Evolutionary conservation across 2,329 filamentous ascomycete genomes (phyloP).

Genomic region (Polytolypa hystricis): DNA sequence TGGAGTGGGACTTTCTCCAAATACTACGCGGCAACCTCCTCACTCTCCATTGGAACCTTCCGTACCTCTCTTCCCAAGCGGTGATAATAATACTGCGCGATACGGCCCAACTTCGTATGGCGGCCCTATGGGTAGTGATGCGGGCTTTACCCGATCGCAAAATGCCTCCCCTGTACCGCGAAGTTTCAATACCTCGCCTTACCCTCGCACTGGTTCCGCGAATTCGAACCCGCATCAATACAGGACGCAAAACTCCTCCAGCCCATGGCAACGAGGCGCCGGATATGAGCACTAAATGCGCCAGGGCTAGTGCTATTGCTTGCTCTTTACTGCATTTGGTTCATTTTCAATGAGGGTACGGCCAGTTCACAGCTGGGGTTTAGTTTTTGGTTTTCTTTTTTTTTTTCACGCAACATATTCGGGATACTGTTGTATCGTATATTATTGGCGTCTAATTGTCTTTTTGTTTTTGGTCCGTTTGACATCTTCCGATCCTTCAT

Average conservation of each 20-base stretch:
- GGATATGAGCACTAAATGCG: constrained; percentile 49
- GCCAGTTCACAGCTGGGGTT: constrained; percentile 15
- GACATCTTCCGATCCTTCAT: too few relatives aligned
- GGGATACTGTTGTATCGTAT: neutral
- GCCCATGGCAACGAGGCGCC: constrained; percentile 55
- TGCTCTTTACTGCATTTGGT: too few relatives aligned
- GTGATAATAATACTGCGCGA: constrained; percentile 28
- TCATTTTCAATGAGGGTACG: constrained; percentile 33
- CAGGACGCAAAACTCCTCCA: constrained; percentile 43
- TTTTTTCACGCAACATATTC: constrained; percentile 5
- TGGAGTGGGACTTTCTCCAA: too few relatives aligned
- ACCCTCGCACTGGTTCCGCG: constrained; percentile 20
- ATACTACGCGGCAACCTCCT: constrained; percentile 28
- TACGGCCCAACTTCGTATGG: constrained; percentile 23
- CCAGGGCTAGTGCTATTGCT: too few relatives aligned
- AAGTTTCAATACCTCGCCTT: constrained; percentile 23
- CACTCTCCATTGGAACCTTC: constrained; percentile 40
- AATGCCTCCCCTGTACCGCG: constrained; percentile 25
- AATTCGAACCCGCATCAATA: constrained; percentile 22
- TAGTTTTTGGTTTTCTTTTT: constrained; percentile 11
- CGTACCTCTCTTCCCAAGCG: constrained; percentile 37
- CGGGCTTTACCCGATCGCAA: constrained; percentile 13
- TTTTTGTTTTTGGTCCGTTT: too few relatives aligned
- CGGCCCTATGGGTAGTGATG: constrained; percentile 10
- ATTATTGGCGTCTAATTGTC: constrained; percentile 1